A percentile compares a stretch with the other conserved stretches of the same genome.
Conservation (phyloP, 2,329 filamentous ascomycete species). For the Didymella exigua region DNA sequence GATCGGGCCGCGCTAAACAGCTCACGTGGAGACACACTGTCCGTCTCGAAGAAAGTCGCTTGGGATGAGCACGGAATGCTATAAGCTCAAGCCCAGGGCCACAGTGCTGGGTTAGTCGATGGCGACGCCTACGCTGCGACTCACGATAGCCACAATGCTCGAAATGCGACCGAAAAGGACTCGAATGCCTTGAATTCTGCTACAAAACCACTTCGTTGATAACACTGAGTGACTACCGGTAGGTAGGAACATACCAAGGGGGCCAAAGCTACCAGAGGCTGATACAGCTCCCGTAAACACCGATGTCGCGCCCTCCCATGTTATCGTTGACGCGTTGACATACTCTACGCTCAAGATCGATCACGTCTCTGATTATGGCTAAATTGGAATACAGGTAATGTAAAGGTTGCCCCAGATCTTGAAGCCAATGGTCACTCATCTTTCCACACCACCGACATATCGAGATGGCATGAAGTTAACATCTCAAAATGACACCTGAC, state of each 20-base stretch:
- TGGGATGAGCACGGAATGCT: neutral
- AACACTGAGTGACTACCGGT: neutral
- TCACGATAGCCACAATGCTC: constrained; percentile 1
- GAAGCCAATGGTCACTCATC: constrained; percentile 1
- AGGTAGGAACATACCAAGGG: neutral
- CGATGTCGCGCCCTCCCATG: constrained; percentile 1
- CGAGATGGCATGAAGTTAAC: neutral
- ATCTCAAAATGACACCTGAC: constrained; percentile 3
- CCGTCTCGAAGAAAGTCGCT: neutral
- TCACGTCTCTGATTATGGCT: no score
- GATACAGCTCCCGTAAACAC: no score
- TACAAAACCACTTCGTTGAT: constrained; percentile 1
- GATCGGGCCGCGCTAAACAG: neutral
- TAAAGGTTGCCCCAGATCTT: neutral
- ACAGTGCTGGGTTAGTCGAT: constrained; percentile 4
- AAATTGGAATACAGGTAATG: neutral
- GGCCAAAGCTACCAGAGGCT: neutral
- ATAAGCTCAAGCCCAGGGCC: neutral
- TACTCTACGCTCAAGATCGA: neutral
- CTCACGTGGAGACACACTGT: neutral
- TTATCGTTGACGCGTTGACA: constrained; percentile 1
- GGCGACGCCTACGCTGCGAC: constrained; percentile 5
- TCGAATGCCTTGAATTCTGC: constrained; percentile 1
- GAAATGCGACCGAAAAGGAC: neutral
- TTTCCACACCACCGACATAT: neutral